Evolutionary conservation across 257 asterid genomes (phyloP).

Genomic region (Penstemon newberryi): DNA sequence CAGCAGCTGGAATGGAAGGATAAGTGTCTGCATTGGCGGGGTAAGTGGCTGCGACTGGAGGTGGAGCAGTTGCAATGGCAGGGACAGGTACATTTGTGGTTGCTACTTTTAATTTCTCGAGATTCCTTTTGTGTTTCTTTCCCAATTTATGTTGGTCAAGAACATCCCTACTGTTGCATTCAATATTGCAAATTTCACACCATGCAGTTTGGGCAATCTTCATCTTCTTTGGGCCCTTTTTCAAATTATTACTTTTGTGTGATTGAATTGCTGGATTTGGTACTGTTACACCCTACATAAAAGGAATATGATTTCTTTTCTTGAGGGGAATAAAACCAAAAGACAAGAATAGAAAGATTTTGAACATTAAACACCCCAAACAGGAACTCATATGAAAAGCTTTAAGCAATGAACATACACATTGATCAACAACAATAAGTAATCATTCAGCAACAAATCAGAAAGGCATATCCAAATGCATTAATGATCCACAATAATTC

Average conservation of each 20-base stretch:
- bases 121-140: conserved; percentile 63
- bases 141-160: conserved; percentile 65
- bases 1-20: not conserved
- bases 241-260: conserved; percentile 23
- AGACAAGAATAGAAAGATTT: not conserved
- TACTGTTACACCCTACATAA: conserved; percentile 32
- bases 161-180: conserved; percentile 56
- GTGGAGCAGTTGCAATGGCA: not conserved
- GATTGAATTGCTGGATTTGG: conserved; percentile 33
- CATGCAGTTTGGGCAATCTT: conserved; percentile 59
- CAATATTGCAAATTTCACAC: conserved; percentile 68
- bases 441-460: too few relatives aligned
- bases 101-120: conserved; percentile 41
- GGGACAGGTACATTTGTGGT: conserved; percentile 15
- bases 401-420: too few relatives aligned
- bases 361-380: too few relatives aligned
- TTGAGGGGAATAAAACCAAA: not conserved
- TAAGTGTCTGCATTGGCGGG: too few relatives aligned
- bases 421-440: too few relatives aligned
- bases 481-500: too few relatives aligned
- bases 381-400: too few relatives aligned
- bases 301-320: not conserved
- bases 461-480: too few relatives aligned
- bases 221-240: conserved; percentile 43
- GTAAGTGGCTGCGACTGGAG: too few relatives aligned